Conservation (phyloP, 495 filamentous ascomycete species). For the Evernia prunastri region DNA sequence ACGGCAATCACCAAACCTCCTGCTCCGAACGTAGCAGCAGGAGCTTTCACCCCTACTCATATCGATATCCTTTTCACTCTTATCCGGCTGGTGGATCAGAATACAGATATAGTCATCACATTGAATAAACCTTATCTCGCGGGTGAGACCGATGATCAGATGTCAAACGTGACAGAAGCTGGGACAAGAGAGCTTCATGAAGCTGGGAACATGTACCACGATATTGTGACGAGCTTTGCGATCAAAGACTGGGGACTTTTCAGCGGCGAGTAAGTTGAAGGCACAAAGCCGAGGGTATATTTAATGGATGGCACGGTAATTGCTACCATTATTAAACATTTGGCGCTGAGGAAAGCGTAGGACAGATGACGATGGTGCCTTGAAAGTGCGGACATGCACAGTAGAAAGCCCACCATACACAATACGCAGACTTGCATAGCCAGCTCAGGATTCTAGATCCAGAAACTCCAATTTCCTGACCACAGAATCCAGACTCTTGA, state of each 20-base stretch:
- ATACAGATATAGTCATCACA: conserved; percentile 80
- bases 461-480: conserved; percentile 18
- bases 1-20: conserved; percentile 28
- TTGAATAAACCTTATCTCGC: conserved; percentile 78
- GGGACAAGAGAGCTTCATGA: conserved; percentile 47
- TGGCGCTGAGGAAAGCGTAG: neutral
- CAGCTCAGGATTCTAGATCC: conserved; percentile 11
- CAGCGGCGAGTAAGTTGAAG: conserved; percentile 35
- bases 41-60: conserved; percentile 35
- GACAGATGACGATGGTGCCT: neutral
- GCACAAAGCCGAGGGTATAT: neutral
- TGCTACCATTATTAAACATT: neutral
- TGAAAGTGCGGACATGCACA: neutral
- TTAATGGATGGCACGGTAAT: neutral
- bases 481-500: conserved; percentile 32
- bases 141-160: neutral
- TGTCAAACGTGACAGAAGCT: neutral
- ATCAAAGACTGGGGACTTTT: conserved; percentile 83
- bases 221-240: conserved; percentile 63
- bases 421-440: neutral
- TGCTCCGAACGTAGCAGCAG: conserved; percentile 19
- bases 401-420: neutral
- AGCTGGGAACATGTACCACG: conserved; percentile 55
- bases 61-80: conserved; percentile 56
- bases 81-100: conserved; percentile 63